These are phyloP conservation scores for Rutstroemia sydowiana DNA, from an alignment of 2,329 filamentous ascomycete genomes.

Conservation along the genomic window DNA sequence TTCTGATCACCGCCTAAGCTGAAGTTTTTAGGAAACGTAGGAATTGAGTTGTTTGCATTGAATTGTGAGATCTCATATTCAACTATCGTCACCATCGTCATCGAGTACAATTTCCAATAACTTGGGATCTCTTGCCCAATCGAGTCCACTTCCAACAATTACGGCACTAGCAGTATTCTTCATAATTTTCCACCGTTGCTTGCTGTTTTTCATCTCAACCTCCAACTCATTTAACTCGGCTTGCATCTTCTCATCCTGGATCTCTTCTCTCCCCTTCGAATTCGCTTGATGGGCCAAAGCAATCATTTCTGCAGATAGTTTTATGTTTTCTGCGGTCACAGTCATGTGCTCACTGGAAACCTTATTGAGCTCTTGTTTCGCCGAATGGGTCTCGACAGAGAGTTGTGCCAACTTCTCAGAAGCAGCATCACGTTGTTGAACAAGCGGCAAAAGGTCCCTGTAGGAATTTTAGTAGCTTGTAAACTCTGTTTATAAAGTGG, in stretches of 20 bases:
- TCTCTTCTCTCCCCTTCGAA: conserved; percentile 44
- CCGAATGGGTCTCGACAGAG: conserved; percentile 43
- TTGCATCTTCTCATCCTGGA: conserved; percentile 44
- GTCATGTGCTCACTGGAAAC: conserved; percentile 52
- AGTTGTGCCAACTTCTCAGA: conserved; percentile 57
- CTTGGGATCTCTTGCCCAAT: conserved; percentile 67
- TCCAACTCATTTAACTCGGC: conserved; percentile 53
- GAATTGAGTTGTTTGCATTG: too few species aligned
- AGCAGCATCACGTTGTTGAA: conserved; percentile 61
- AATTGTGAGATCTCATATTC: neutral
- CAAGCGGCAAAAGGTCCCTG: conserved; percentile 49
- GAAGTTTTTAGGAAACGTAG: too few species aligned
- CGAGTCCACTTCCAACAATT: conserved; percentile 72
- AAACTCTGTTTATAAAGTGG: conserved; percentile 6
- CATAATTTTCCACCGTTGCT: conserved; percentile 63
- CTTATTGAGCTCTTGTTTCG: conserved; percentile 45
- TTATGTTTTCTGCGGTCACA: conserved; percentile 52
- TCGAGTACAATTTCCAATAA: conserved; percentile 68
- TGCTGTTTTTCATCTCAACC: conserved; percentile 51
- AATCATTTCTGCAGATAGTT: conserved; percentile 55
- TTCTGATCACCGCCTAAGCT: too few species aligned
- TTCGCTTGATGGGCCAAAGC: conserved; percentile 52
- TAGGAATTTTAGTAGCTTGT: conserved; percentile 10
- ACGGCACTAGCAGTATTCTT: conserved; percentile 74
- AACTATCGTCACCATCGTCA: conserved; percentile 41